These are phyloP conservation scores for Pleomassaria siparia DNA, from an alignment of 2,329 filamentous ascomycete genomes.

Conservation along the genomic window DNA sequence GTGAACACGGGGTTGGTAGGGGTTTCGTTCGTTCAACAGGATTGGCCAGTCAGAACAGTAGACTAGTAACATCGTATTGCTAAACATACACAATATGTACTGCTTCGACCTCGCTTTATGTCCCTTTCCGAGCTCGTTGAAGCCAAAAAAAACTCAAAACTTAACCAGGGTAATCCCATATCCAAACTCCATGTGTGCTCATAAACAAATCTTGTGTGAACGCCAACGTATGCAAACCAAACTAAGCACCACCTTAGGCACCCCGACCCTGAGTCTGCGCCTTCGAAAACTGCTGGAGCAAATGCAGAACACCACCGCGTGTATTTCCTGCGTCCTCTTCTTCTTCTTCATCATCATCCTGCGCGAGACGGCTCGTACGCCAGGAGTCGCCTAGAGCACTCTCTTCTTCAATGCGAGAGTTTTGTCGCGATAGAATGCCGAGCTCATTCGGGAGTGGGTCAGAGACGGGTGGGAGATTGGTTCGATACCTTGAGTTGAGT, in stretches of 20 bases:
- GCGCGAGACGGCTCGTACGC: constrained; percentile 49
- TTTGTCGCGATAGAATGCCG: constrained; percentile 9
- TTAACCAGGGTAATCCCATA: too few relatives aligned
- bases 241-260: constrained; percentile 35
- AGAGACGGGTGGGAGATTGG: constrained; percentile 21
- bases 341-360: constrained; percentile 53
- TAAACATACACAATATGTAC: too few relatives aligned
- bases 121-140: too few relatives aligned
- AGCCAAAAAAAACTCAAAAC: too few relatives aligned
- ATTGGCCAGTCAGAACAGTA: too few relatives aligned
- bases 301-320: constrained; percentile 62
- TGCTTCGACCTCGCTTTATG: too few relatives aligned
- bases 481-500: constrained; percentile 51
- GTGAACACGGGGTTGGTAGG: too few relatives aligned
- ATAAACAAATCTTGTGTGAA: too few relatives aligned
- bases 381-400: constrained; percentile 63
- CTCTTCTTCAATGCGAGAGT: constrained; percentile 49
- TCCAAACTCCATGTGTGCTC: too few relatives aligned
- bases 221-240: not conserved
- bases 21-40: too few relatives aligned
- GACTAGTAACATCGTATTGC: too few relatives aligned
- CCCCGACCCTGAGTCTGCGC: constrained; percentile 56
- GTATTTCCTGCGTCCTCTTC: constrained; percentile 46
- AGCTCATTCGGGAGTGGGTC: constrained; percentile 18
- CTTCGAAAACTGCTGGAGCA: constrained; percentile 69